These are phyloP conservation scores for Ustilago shanxiensis DNA, from an alignment of 1,284 basidiomycete genomes.

Conservation along the genomic window DNA sequence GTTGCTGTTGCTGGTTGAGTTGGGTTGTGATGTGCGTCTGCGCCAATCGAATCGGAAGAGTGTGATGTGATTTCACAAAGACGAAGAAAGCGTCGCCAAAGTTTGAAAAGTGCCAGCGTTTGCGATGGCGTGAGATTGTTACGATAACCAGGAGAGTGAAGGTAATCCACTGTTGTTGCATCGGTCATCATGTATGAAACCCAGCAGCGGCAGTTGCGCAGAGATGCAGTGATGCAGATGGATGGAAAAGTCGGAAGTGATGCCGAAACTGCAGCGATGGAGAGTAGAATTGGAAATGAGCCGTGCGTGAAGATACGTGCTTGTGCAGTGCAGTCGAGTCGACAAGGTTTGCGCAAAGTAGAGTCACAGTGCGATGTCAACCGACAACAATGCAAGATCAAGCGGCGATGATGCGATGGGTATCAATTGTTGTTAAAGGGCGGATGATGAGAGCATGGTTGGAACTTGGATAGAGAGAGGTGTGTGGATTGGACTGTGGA, in stretches of 20 bases:
- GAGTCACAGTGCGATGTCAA: no score
- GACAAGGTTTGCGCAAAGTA: neutral
- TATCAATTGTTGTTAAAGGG: neutral
- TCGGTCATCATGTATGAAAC: slow-evolving; percentile 19
- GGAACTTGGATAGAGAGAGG: neutral
- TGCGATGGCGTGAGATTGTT: slow-evolving; percentile 58
- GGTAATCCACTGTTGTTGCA: slow-evolving; percentile 39
- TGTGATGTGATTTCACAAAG: slow-evolving; percentile 53
- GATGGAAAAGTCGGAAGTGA: no score
- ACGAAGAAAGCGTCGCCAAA: slow-evolving; percentile 65
- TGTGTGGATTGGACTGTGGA: neutral
- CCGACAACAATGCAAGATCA: no score
- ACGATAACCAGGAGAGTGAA: slow-evolving; percentile 51
- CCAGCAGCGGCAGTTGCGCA: neutral
- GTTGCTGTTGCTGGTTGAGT: no score
- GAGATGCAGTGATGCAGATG: neutral
- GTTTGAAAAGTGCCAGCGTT: slow-evolving; percentile 58
- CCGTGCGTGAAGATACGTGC: no score
- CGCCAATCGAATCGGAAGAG: slow-evolving; percentile 45
- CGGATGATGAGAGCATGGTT: neutral
- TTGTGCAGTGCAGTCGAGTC: no score
- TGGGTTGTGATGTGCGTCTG: slow-evolving; percentile 12
- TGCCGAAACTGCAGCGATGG: no score
- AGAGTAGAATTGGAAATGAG: no score
- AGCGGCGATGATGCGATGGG: neutral